These are phyloP conservation scores for Persicaria tinctoria DNA, from an alignment of 148 eudicot genomes.

Conservation along the genomic window DNA sequence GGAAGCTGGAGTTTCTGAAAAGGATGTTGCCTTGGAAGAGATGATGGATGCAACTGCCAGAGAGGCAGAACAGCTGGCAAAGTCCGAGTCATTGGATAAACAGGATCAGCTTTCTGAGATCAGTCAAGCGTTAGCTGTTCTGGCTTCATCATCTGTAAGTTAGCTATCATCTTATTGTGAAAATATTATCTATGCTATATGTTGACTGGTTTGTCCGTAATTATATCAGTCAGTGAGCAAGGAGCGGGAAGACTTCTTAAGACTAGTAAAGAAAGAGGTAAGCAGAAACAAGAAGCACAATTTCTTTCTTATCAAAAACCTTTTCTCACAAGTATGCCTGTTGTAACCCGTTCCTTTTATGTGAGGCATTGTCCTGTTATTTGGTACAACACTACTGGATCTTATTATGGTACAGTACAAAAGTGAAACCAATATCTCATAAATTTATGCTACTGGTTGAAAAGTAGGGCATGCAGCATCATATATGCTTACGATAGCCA, in stretches of 20 bases:
- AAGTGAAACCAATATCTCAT: background rate
- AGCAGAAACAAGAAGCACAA: constrained; percentile 1
- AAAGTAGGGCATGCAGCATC: background rate
- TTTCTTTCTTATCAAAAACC: background rate
- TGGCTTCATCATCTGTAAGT: constrained; percentile 74
- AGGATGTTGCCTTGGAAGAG: constrained; percentile 67
- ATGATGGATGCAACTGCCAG: constrained; percentile 46
- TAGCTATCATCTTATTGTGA: constrained; percentile 1
- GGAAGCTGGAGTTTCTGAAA: constrained; percentile 42
- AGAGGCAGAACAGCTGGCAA: constrained; percentile 36
- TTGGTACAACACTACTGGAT: background rate
- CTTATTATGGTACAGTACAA: background rate
- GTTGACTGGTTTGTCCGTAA: constrained; percentile 14
- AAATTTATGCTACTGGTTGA: background rate
- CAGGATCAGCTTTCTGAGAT: constrained; percentile 68
- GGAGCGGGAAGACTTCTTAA: constrained; percentile 83
- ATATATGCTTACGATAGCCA: background rate
- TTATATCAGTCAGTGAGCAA: constrained; percentile 64
- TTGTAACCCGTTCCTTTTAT: background rate
- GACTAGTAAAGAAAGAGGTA: constrained; percentile 84
- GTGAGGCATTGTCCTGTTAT: background rate
- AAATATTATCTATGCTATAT: background rate
- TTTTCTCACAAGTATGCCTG: background rate
- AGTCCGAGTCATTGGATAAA: constrained; percentile 33
- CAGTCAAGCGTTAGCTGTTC: constrained; percentile 76